Percentiles rank a stretch among this genome's conserved stretches.
These are phyloP conservation scores for Amyloporia xantha DNA, from an alignment of 768 basidiomycete species.

Conservation along the genomic window DNA sequence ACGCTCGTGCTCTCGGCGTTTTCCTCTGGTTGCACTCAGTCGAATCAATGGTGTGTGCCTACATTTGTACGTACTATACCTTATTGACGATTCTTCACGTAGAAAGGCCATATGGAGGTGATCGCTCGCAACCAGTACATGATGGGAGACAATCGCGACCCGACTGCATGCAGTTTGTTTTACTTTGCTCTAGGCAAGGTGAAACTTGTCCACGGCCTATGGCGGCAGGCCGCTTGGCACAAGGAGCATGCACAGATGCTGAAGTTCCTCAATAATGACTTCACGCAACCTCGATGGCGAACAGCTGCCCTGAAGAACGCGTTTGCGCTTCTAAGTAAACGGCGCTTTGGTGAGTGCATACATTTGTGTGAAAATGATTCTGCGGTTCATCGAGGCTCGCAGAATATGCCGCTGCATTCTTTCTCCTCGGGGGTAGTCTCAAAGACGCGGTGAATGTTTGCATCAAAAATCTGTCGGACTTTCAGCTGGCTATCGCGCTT, in stretches of 20 bases:
- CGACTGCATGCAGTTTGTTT: constrained; percentile 80
- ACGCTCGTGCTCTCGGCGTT: constrained; percentile 81
- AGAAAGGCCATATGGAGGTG: constrained; percentile 79
- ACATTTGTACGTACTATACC: background rate
- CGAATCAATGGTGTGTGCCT: constrained; percentile 63
- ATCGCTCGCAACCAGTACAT: constrained; percentile 93
- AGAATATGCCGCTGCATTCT: constrained; percentile 99
- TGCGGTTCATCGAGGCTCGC: constrained; percentile 7
- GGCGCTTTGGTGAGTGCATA: constrained; percentile 72
- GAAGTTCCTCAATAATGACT: constrained; percentile 89
- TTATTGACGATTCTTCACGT: constrained; percentile 1
- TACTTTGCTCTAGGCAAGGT: constrained; percentile 94
- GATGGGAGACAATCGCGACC: constrained; percentile 81
- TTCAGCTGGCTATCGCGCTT: constrained; percentile 84
- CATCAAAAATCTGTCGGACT: constrained; percentile 79
- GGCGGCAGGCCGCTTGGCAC: constrained; percentile 94
- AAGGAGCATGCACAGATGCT: constrained; percentile 86
- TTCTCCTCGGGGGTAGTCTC: constrained; percentile 81
- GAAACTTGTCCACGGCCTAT: constrained; percentile 89
- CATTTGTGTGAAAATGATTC: background rate
- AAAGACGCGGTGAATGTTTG: constrained; percentile 93
- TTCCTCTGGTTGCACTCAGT: constrained; percentile 81
- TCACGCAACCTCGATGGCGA: constrained; percentile 75
- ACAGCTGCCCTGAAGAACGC: constrained; percentile 96
- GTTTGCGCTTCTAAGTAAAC: constrained; percentile 84